Evolutionary conservation across 306 rosid species (phyloP), one percentile per base, ranked within the genome.

Genomic region (Quillaja saponaria): DNA sequence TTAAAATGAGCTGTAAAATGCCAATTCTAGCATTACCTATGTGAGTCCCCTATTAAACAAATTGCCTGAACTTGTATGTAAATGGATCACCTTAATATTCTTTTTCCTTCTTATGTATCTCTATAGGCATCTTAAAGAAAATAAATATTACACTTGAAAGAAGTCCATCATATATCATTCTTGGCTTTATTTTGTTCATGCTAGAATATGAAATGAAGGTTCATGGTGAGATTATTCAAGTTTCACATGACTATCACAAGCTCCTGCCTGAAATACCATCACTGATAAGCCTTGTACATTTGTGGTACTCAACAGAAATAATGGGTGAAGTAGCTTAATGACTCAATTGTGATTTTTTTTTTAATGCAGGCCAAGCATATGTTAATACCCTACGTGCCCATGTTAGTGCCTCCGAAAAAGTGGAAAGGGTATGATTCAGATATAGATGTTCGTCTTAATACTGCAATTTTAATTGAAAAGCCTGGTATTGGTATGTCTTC

Each of bases 341-440:
- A 48, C 75, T 64, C n/a, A 46, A 49, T 42, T 28, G 40, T 75
- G 73, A 44, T 37, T 41, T 75, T 79, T 39, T 45, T 79, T 69
- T 49, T 49, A 6, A 33, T 68, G 80, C 90, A 88, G 90, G 88
- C 79, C 61, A 85, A 77, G 65, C 88, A 83, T 72, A 83, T 83
- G 88, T 72, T 86, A 58, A 81, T 85, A 73, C 96, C 90, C 69
- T 85, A 83, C 76, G 72, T 85, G 78, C 96, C 96, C 53, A 88
- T 88, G 96, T 72, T 85, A 79, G 73, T 89, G 67, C 96, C 95
- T 76, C 96, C 96, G 7, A 89, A 76, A 76, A 84, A 70, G 71
- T 89, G 96, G 96, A 89, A 76, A 78, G 89, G 95, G 96, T 86
- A 86, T 42, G 89, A 40, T 55, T 68, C 53, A 46, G 37, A 55